Evolutionary conservation across 805 yeast genomes (phyloP), one percentile per base, ranked within the genome.

Genomic region (Wickerhamomyces sydowiorum): DNA sequence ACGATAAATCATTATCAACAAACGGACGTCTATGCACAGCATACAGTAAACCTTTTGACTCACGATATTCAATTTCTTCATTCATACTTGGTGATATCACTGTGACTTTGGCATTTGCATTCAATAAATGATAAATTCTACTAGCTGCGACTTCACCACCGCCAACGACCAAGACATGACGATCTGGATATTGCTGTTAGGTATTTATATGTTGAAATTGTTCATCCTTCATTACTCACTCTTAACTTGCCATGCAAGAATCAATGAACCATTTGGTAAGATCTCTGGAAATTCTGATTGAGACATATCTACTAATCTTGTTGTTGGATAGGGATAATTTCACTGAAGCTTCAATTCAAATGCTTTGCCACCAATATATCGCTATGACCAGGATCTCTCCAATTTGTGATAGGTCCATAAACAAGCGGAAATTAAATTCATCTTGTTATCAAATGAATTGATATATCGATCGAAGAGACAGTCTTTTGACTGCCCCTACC

Each of bases 71-170:
- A 18, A 74, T 50, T 45, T 59, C 62, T 2, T 62, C 64, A 34
- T 66, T 66, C 3, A 73, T 47, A 0, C 48, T 48, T 4, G 68
- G 81, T 1, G 82, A 61, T 5, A 87, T 67, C 9, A 86, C 81
- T 0, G 88, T 81, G 32, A 86, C 72, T 39, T 67, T 69, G 9
- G 93, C 91, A 49, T 80, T 75, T 0, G 95, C 90, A 15, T 75
- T 73, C 4, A 85, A 58, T 18, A 86, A 66, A 53, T 83, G 86
- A 41, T 72, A 67, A 3, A 86, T 77, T 40, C 96, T 63, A 15
- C 87, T 75, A 10, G 80, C 66, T 0, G 89, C 96, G 8, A 86
- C 95, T 37, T 78, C 83, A 10, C 87, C 86, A 7, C 83, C 88
- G 0, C 95, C 95, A 32, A 86, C 75, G 1, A 86, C 84, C 9